Base-by-base conservation (phyloP, 2,329 filamentous ascomycete genomes). In the Pseudocercospora fuligena region DNA sequence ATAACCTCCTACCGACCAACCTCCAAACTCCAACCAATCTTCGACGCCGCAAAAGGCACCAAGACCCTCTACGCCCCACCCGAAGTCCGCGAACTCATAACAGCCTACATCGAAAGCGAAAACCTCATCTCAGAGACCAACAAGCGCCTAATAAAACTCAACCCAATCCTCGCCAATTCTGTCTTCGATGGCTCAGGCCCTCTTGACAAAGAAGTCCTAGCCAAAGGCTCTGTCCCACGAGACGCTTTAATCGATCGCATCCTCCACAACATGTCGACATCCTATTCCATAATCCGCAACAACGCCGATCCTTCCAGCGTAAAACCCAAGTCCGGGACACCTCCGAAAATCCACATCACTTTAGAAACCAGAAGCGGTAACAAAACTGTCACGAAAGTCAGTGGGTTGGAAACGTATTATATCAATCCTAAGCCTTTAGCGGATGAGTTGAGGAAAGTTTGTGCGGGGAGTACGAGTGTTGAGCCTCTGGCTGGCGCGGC, bases 401-500 rank as follows among this genome's bases (percentile, higher is more conserved):
- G 82, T 16, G 87, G 87, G 3, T 74, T 91, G 31, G 89, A 91
- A 72, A 78, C 83, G 0, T 91, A 89, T 70, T 84, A 85, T 27
- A 85, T 91, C 51, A 82, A 85, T 19, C 86, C 89, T 0, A 83
- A 84, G 54, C 78, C 86, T 1, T 79, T 91, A 62, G 88, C 88
- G 1, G 89, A 90, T 66, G 89, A 91, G 74, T 73, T 91, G 72
- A 83, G 89, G 73, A 90, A 89, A 79, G 85, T 86, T 33, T 91
- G 89, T 74, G 89, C 89, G 1, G 88, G 89, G n/a, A 88, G 85
- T 65, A 89, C 88, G 12, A 89, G 87, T 66, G 87, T 90, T 1
- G 84, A 87, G 36, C 86, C 88, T 70, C 79, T 89, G 33, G 83
- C 84, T 54, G 89, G 89, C 3, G 85, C 82, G 19, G 83, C 83